phyloP scores from a whole-genome alignment of 2,329 filamentous ascomycete species.

The Mycosphaerella sp. region DNA sequence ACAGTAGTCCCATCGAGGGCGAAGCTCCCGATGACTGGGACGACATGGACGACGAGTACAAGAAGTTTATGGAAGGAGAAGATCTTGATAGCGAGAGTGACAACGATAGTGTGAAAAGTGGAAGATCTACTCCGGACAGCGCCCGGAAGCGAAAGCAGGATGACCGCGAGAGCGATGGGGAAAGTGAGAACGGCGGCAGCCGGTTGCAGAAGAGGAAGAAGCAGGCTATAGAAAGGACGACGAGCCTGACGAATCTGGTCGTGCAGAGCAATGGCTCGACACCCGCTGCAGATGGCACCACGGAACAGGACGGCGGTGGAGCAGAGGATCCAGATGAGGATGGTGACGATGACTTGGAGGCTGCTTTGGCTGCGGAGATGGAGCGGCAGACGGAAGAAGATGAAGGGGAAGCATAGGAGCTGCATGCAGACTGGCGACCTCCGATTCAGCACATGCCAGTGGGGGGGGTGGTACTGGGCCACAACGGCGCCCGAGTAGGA shows the following conservation, averaged over 20 bases:
- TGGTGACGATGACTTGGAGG: conserved; percentile 50
- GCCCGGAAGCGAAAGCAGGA: conserved; percentile 30
- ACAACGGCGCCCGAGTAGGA: no score
- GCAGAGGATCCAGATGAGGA: conserved; percentile 21
- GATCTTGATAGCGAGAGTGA: conserved; percentile 33
- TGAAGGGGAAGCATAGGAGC: conserved; percentile 10
- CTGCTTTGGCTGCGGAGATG: conserved; percentile 45
- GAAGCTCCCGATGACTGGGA: conserved; percentile 38
- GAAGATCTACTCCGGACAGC: conserved; percentile 24
- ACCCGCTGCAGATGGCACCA: conserved; percentile 34
- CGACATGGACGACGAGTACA: conserved; percentile 61
- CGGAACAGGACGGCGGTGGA: conserved; percentile 31
- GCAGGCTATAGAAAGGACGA: conserved; percentile 42
- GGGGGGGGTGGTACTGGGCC: no score
- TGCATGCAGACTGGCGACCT: no score
- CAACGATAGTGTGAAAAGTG: conserved; percentile 20
- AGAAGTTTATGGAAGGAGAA: conserved; percentile 60
- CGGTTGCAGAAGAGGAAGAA: conserved; percentile 44
- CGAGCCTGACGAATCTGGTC: conserved; percentile 39
- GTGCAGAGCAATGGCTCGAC: conserved; percentile 14
- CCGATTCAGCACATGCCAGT: no score
- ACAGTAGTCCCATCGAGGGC: conserved; percentile 27
- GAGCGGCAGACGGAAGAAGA: conserved; percentile 33
- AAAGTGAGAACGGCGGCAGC: conserved; percentile 38
- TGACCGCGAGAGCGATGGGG: conserved; percentile 31